Evolutionary conservation across 495 filamentous ascomycete genomes (phyloP).

Genomic region (Sporormia fimetaria): DNA sequence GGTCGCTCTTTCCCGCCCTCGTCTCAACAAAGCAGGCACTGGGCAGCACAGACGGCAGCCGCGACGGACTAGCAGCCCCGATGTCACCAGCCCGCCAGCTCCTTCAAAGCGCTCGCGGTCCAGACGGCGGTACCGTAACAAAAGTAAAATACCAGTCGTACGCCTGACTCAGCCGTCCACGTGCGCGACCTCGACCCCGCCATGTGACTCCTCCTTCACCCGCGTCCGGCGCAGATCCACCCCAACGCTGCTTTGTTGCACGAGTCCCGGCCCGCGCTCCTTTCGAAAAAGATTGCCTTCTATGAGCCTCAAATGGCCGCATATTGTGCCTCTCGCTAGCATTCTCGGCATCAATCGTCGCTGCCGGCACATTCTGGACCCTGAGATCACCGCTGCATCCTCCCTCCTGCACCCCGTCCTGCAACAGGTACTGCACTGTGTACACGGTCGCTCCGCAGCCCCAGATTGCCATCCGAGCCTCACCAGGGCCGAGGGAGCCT

Average conservation of each 20-base stretch:
- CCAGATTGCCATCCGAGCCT: constrained; percentile 8
- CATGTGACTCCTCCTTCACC: no score
- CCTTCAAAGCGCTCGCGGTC: no score
- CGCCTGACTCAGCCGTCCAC: no score
- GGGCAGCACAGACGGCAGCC: constrained; percentile 6
- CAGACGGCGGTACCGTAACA: no score
- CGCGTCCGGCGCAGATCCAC: not conserved
- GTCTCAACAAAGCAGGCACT: constrained; percentile 22
- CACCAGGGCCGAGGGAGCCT: constrained; percentile 11
- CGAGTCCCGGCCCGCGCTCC: no score
- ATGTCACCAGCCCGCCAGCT: no score
- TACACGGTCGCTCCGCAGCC: not conserved
- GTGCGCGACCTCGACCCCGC: constrained; percentile 4
- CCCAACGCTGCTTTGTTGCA: no score
- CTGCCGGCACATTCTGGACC: constrained; percentile 2
- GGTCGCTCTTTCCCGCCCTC: no score
- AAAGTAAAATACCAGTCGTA: not conserved
- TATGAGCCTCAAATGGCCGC: constrained; percentile 7
- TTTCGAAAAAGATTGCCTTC: no score
- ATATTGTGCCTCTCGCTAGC: constrained; percentile 2
- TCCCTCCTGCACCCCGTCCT: not conserved
- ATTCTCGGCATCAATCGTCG: constrained; percentile 10
- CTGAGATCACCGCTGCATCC: not conserved
- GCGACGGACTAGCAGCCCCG: not conserved
- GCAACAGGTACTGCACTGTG: no score